phyloP scores from a whole-genome alignment of 352 stramenopile species.

The Albugo laibachii region DNA sequence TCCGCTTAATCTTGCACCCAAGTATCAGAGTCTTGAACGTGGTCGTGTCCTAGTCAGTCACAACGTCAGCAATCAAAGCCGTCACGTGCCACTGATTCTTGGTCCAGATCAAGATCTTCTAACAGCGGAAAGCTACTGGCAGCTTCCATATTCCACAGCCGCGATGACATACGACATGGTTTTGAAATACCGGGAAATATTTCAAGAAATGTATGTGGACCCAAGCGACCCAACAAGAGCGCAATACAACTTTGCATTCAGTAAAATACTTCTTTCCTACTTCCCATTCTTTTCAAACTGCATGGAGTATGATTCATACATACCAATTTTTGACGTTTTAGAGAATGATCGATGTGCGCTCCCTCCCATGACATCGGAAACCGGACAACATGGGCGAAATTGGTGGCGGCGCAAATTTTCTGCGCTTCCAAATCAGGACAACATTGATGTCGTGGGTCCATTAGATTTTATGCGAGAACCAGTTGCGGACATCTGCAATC shows the following conservation, averaged over 20 bases:
- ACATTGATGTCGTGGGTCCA: slow-evolving; percentile 80
- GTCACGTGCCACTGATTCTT: slow-evolving; percentile 45
- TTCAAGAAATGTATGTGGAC: slow-evolving; percentile 75
- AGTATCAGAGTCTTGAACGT: slow-evolving; percentile 83
- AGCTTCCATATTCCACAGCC: slow-evolving; percentile 48
- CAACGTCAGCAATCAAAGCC: slow-evolving; percentile 73
- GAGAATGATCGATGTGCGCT: slow-evolving; percentile 84
- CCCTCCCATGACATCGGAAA: slow-evolving; percentile 58
- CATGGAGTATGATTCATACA: slow-evolving; percentile 89
- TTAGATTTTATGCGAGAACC: slow-evolving; percentile 76
- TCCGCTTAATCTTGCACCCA: slow-evolving; percentile 88
- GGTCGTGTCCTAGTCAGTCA: slow-evolving; percentile 87
- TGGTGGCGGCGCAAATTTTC: slow-evolving; percentile 61
- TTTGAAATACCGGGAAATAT: slow-evolving; percentile 91
- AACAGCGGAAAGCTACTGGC: slow-evolving; percentile 32
- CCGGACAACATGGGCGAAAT: slow-evolving; percentile 29
- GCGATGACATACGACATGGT: slow-evolving; percentile 72
- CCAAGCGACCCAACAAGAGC: slow-evolving; percentile 15
- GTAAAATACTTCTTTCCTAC: slow-evolving; percentile 83
- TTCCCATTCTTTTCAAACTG: slow-evolving; percentile 94
- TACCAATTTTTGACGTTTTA: slow-evolving; percentile 85
- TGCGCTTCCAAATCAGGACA: slow-evolving; percentile 86
- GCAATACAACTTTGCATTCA: slow-evolving; percentile 54
- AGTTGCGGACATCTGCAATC: slow-evolving; percentile 83
- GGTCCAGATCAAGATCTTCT: slow-evolving; percentile 44